Evolutionary conservation across 2,329 filamentous ascomycete species (phyloP).

Genomic region (Ophiostoma pallidulum): DNA sequence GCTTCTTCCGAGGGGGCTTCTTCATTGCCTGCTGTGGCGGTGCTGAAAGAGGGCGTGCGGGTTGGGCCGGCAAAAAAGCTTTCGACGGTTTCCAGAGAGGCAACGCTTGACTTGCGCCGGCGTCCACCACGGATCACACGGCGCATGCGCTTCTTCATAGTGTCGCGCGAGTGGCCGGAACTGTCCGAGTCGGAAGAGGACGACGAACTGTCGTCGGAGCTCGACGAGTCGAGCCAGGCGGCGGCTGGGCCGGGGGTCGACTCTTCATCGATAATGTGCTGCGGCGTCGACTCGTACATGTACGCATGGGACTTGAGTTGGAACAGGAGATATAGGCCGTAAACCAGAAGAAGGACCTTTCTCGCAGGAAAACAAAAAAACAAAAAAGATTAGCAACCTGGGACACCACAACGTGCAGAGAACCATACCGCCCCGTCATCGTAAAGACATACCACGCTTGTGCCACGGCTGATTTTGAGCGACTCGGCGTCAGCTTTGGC

Average conservation of each 20-base stretch:
- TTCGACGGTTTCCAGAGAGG: slow-evolving; percentile 43
- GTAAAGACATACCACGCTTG: slow-evolving; percentile 60
- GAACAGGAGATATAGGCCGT: slow-evolving; percentile 75
- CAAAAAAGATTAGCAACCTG: not conserved
- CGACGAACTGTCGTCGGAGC: slow-evolving; percentile 17
- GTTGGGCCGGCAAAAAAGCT: slow-evolving; percentile 19
- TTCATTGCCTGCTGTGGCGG: slow-evolving; percentile 26
- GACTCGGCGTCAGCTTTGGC: slow-evolving; percentile 58
- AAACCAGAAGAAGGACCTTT: slow-evolving; percentile 68
- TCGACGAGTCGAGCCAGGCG: slow-evolving; percentile 67
- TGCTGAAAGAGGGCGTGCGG: slow-evolving; percentile 34
- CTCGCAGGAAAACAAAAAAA: too few relatives aligned
- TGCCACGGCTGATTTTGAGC: slow-evolving; percentile 78
- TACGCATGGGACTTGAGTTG: slow-evolving; percentile 88
- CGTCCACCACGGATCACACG: slow-evolving; percentile 36
- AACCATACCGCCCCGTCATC: too few relatives aligned
- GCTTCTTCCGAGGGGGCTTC: slow-evolving; percentile 31
- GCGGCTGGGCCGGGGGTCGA: slow-evolving; percentile 76
- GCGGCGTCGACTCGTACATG: slow-evolving; percentile 85
- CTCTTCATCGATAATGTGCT: slow-evolving; percentile 87
- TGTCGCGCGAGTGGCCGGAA: slow-evolving; percentile 32
- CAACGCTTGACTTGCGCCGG: slow-evolving; percentile 54
- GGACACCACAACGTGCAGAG: too few relatives aligned
- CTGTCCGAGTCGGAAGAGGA: slow-evolving; percentile 54
- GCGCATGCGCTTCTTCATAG: slow-evolving; percentile 54